These are phyloP conservation scores for Penicillium sp. DNA, from an alignment of 2,329 filamentous ascomycete species.

Conservation along the genomic window DNA sequence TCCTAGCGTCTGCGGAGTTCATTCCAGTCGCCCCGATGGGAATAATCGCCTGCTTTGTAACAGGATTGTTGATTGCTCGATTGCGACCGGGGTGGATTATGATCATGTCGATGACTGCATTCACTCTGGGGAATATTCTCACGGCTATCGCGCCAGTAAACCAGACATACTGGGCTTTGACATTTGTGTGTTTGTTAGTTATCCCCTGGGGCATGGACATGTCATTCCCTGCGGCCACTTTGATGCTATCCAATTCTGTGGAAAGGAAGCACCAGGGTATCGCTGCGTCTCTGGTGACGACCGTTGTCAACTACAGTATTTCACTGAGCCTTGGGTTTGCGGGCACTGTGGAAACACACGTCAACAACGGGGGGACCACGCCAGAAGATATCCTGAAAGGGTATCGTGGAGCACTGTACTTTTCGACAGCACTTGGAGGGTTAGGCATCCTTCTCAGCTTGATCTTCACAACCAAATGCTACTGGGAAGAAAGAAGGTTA, in stretches of 20 bases:
- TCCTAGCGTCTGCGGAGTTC: constrained; percentile 37
- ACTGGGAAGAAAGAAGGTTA: constrained; percentile 11
- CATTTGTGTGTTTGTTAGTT: constrained; percentile 63
- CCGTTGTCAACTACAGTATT: constrained; percentile 71
- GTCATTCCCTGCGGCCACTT: constrained; percentile 65
- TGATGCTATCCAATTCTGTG: constrained; percentile 62
- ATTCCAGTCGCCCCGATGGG: constrained; percentile 35
- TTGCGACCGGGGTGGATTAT: constrained; percentile 31
- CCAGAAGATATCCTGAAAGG: constrained; percentile 38
- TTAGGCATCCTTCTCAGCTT: constrained; percentile 30
- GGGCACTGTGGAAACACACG: constrained; percentile 63
- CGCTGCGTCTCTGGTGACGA: constrained; percentile 63
- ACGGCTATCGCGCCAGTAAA: constrained; percentile 53
- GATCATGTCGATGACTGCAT: constrained; percentile 40
- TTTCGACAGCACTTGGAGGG: constrained; percentile 41
- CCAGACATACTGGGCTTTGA: constrained; percentile 68
- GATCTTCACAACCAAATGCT: constrained; percentile 16
- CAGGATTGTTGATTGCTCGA: constrained; percentile 28
- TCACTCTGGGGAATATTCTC: constrained; percentile 47
- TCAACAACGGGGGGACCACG: constrained; percentile 45
- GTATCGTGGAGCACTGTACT: constrained; percentile 48
- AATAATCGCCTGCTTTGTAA: constrained; percentile 34
- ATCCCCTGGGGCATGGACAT: constrained; percentile 70
- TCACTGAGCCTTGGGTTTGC: constrained; percentile 68
- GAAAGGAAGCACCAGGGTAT: constrained; percentile 55